Percentiles rank a stretch among this genome's conserved stretches.
phyloP scores from a whole-genome alignment of 2,329 filamentous ascomycete species.

The Aureobasidium leucospermi region DNA sequence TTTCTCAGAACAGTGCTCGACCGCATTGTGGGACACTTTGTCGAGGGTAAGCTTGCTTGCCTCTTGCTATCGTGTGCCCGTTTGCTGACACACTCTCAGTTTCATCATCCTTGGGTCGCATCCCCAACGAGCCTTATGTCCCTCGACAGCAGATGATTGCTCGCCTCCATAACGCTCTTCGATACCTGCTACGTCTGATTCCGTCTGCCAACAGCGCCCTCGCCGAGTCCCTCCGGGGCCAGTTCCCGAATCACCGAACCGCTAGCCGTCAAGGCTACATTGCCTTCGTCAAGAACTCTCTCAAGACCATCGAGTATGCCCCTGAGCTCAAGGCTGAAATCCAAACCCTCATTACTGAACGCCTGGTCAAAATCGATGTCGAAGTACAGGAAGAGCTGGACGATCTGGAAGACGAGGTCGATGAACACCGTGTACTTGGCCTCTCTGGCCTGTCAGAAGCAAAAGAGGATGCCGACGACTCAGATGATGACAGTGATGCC shows the following conservation, averaged over 20 bases:
- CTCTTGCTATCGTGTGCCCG: not conserved
- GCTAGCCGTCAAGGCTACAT: constrained; percentile 74
- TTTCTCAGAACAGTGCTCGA: constrained; percentile 68
- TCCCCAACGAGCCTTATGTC: constrained; percentile 51
- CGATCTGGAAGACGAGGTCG: constrained; percentile 81
- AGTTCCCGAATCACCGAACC: constrained; percentile 42
- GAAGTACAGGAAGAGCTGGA: constrained; percentile 92
- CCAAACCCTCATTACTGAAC: constrained; percentile 73
- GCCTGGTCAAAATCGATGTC: constrained; percentile 87
- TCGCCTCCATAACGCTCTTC: constrained; percentile 68
- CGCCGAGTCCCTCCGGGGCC: constrained; percentile 39
- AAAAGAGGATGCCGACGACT: constrained; percentile 43
- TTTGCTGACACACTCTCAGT: constrained; percentile 35
- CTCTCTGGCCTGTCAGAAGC: constrained; percentile 17
- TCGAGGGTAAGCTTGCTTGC: constrained; percentile 41
- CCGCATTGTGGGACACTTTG: constrained; percentile 75
- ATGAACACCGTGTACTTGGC: constrained; percentile 62
- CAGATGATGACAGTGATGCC: constrained; percentile 52
- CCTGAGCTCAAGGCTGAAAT: constrained; percentile 73
- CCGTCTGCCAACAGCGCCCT: constrained; percentile 69
- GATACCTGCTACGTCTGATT: constrained; percentile 70
- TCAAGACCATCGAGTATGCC: constrained; percentile 69
- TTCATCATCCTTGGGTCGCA: constrained; percentile 47
- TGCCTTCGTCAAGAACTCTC: constrained; percentile 78
- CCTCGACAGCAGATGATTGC: constrained; percentile 58